These are phyloP conservation scores for Aureobasidium sp. DNA, from an alignment of 2,329 filamentous ascomycete species.

Conservation along the genomic window DNA sequence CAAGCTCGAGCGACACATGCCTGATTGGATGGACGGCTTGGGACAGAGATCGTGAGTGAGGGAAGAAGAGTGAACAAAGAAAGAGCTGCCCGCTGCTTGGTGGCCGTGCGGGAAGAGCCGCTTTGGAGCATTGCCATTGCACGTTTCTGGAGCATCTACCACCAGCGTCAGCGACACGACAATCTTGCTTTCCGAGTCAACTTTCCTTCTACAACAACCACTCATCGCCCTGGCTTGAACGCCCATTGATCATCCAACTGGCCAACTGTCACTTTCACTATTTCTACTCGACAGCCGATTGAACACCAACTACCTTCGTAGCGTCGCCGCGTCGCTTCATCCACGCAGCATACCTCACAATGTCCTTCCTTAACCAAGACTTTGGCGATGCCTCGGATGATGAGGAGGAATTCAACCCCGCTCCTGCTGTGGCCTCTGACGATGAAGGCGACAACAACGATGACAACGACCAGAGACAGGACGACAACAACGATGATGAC, in stretches of 20 bases:
- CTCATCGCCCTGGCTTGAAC: background rate
- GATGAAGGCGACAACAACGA: constrained; percentile 47
- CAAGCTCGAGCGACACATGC: background rate
- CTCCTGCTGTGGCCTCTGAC: constrained; percentile 65
- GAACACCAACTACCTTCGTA: background rate
- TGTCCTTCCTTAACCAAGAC: constrained; percentile 43
- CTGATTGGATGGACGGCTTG: background rate
- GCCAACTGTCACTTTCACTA: background rate
- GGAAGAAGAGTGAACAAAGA: constrained; percentile 4
- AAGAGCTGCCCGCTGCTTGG: background rate
- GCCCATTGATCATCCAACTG: background rate
- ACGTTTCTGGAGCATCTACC: background rate
- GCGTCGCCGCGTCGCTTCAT: constrained; percentile 11
- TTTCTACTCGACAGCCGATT: background rate
- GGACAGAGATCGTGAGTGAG: background rate
- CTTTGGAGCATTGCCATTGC: constrained; percentile 1
- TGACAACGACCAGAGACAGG: constrained; percentile 23
- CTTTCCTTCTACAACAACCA: background rate
- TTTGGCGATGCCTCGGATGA: constrained; percentile 48
- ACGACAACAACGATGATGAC: constrained; percentile 31
- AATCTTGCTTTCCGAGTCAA: background rate
- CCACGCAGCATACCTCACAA: constrained; percentile 16
- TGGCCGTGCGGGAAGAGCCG: constrained; percentile 1
- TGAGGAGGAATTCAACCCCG: constrained; percentile 84
- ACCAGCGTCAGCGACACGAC: background rate